Evolutionary conservation across 2,329 filamentous ascomycete species (phyloP).

Genomic region (Trichoderma arundinaceum): DNA sequence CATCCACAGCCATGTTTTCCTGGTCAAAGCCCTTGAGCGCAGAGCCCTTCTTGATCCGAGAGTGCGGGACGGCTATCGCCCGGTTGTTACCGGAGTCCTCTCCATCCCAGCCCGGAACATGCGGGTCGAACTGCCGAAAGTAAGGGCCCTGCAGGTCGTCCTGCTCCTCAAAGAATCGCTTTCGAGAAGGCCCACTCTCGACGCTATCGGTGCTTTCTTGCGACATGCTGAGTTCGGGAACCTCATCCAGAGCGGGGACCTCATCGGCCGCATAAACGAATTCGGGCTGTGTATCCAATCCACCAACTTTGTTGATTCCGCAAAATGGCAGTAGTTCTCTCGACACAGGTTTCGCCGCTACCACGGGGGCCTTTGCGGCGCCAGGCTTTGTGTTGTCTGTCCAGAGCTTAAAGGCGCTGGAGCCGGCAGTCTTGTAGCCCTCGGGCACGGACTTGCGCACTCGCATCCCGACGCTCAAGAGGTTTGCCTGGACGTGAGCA

Average conservation of each 20-base stretch:
- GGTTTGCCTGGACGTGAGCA: constrained; percentile 72
- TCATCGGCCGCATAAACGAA: constrained; percentile 39
- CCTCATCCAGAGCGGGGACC: constrained; percentile 46
- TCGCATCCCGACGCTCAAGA: constrained; percentile 93
- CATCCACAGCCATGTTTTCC: constrained; percentile 54
- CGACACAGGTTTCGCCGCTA: constrained; percentile 40
- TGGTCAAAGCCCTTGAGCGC: constrained; percentile 44
- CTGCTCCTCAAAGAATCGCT: constrained; percentile 55
- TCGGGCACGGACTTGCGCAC: constrained; percentile 91
- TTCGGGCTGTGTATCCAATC: constrained; percentile 64
- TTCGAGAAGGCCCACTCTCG: constrained; percentile 46
- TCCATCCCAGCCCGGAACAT: constrained; percentile 44
- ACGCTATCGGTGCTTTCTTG: constrained; percentile 58
- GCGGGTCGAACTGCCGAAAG: background rate
- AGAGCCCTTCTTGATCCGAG: constrained; percentile 40
- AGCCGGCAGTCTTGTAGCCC: constrained; percentile 79
- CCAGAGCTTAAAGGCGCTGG: constrained; percentile 60
- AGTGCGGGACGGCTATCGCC: constrained; percentile 55
- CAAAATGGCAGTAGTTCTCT: constrained; percentile 80
- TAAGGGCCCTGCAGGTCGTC: constrained; percentile 45
- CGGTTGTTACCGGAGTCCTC: constrained; percentile 51
- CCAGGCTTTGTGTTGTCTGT: constrained; percentile 41
- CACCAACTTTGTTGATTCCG: constrained; percentile 77
- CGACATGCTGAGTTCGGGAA: constrained; percentile 59
- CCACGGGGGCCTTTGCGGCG: constrained; percentile 19